Base-by-base conservation (phyloP, 2,329 filamentous ascomycete species). In the Lachnellula hyalina region DNA sequence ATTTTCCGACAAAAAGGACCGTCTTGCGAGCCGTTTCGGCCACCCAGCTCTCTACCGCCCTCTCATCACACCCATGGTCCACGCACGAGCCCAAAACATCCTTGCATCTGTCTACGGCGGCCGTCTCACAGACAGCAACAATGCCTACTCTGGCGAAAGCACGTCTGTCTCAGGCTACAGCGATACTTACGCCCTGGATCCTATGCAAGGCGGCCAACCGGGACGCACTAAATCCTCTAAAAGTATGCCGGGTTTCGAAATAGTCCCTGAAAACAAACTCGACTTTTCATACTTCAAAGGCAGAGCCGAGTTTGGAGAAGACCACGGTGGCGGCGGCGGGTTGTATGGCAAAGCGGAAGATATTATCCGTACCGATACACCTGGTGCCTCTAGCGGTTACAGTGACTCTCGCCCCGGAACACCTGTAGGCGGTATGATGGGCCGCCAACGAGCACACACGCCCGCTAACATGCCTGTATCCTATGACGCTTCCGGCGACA, bases 281-380 rank as follows among this genome's bases (percentile, higher is more conserved):
- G 93, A 96, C 63, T 96, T 97, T 72, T 57, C 90, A 57, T 93
- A 90, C 73, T 97, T 86, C 78, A 96, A 96, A 73, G 86, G 95
- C 69, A 81, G 91, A 2, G 82, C 88, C 1, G 93, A 96, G 63
- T 96, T 96, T 72, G 84, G 85, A 1, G 86, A 91, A 11, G 89
- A 94, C 52, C 87, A 91, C 61, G 90, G 90, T n/a, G 91, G 88
- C 5, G 88, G 87, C 21, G 81, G 68, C 5, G 60, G 83, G 34
- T 75, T 86, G 6, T 86, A 82, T 59, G 87, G 86, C 3, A 77
- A 74, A 14, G 72, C 79, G 2, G 73, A 75, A 23, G 86, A 88
- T 58, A 72, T 85, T 2, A 71, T 79, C 9, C 65, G 69, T 12
- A 58, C 65, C 7, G 66, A 69, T 47, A 66, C 67, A 2, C 65